Base-by-base conservation (phyloP, 345 rosid species). In the Murraya paniculata region DNA sequence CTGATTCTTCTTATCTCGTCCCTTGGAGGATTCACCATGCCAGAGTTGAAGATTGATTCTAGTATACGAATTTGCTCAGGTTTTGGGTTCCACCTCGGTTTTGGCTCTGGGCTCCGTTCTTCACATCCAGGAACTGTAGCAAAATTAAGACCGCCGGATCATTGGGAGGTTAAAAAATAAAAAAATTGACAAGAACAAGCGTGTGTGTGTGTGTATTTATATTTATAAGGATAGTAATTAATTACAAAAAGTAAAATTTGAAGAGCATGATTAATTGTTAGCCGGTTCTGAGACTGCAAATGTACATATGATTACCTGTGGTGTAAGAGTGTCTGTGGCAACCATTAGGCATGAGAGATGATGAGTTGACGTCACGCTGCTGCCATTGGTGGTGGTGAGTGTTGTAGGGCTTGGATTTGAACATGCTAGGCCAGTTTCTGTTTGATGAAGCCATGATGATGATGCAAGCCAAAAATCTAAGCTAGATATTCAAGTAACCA, bases 361-460 rank as follows among this genome's bases (percentile, higher is more conserved):
- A 81, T 56, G 95, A 81, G 86, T 85, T 92, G 81, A 91, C 87
- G 75, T 96, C 99, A 72, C 88, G 94, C 73, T 97, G 98, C 98
- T 97, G 98, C 98, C 96, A 91, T 82, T 93, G 98, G 81, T 90
- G 95, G 57, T 18, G 57, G 57, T 53, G 57, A 53, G 57, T 18
- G 57, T 53, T 53, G 57, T 91, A 87, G 68, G 98, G 99, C 90
- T 97, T 97, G 88, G 98, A 93, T 81, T 93, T 94, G 91, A 96
- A 96, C 99, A 92, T 85, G 85, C 98, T 96, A 75, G 99, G 98
- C 99, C 99, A 96, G 95, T 96, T 98, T 84, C 95, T 92, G 86
- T 96, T 94, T 74, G 99, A 94, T 56, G 99, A 96, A 87, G 97
- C 97, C 99, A 96, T 94, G 83, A 76, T 79, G 84, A 67, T 55